Conservation (phyloP, 73 alveolate genomes). For the Tetrahymena malaccensis region DNA sequence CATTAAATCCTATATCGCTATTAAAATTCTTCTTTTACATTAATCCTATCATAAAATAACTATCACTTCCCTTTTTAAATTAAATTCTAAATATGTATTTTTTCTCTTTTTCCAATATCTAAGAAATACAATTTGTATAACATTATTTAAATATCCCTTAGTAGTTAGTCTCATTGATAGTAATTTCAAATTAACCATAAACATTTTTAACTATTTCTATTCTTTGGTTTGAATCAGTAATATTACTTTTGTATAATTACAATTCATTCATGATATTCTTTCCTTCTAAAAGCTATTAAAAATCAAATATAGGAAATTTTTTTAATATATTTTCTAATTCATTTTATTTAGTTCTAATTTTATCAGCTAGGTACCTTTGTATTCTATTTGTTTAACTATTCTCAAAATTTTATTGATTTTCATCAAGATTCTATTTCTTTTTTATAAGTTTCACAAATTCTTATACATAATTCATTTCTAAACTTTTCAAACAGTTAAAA, state of each 20-base stretch:
- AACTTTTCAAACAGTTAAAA: too few relatives aligned
- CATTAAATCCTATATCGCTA: too few relatives aligned
- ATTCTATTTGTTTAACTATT: background rate
- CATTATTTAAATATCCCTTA: background rate
- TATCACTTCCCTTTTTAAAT: too few relatives aligned
- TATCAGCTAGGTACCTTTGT: too few relatives aligned
- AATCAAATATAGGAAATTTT: background rate
- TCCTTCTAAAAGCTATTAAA: background rate
- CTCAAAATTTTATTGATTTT: too few relatives aligned
- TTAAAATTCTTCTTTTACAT: background rate
- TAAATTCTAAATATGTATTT: too few relatives aligned
- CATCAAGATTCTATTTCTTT: too few relatives aligned
- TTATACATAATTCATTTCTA: too few relatives aligned
- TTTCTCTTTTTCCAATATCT: too few relatives aligned
- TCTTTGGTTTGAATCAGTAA: background rate
- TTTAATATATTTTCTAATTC: background rate
- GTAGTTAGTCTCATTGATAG: background rate
- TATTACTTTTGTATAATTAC: background rate
- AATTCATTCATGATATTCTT: background rate
- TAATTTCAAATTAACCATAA: too few relatives aligned
- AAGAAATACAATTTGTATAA: background rate
- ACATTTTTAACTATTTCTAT: background rate
- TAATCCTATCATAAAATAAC: background rate
- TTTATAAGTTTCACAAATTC: too few relatives aligned
- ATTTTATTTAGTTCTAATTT: too few relatives aligned